Percentiles rank a stretch among this genome's conserved stretches.
Evolutionary conservation across 108 stramenopile genomes (phyloP).

Genomic region (Pseudonitzschia multiseries): DNA sequence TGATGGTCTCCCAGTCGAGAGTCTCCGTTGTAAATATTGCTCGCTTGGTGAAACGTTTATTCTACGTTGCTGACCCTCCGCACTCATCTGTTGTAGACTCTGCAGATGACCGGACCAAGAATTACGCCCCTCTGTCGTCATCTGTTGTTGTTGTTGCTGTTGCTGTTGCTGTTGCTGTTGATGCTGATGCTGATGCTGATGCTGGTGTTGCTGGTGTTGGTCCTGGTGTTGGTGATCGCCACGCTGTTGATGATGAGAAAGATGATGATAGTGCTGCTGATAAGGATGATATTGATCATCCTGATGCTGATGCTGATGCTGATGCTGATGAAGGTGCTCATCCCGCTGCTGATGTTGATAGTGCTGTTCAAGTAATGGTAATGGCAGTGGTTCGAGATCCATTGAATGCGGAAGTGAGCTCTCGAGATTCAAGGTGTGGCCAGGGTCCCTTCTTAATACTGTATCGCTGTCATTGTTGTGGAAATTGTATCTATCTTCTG

Average conservation of each 20-base stretch:
- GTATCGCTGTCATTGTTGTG: neutral
- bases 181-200: neutral
- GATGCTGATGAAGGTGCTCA: neutral
- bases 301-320: neutral
- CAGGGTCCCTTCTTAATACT: neutral
- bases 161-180: neutral
- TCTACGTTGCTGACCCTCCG: neutral
- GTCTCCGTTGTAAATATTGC: slow-evolving; percentile 4
- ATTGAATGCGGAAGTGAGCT: neutral
- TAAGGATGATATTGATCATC: neutral
- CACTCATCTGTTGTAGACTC: neutral
- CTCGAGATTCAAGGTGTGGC: neutral
- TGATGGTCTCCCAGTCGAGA: neutral
- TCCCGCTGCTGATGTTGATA: neutral
- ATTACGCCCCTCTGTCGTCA: neutral
- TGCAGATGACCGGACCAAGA: neutral
- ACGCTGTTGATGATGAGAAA: neutral
- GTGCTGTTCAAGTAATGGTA: neutral
- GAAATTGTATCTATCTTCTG: neutral
- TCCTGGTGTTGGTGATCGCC: neutral
- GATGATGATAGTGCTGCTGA: no score
- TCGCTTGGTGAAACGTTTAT: neutral
- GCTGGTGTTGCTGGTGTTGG: neutral
- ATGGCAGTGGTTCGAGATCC: neutral
- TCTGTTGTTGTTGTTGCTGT: neutral